phyloP scores from a whole-genome alignment of 345 rosid genomes.

The Cardamine chenopodiifolia region DNA sequence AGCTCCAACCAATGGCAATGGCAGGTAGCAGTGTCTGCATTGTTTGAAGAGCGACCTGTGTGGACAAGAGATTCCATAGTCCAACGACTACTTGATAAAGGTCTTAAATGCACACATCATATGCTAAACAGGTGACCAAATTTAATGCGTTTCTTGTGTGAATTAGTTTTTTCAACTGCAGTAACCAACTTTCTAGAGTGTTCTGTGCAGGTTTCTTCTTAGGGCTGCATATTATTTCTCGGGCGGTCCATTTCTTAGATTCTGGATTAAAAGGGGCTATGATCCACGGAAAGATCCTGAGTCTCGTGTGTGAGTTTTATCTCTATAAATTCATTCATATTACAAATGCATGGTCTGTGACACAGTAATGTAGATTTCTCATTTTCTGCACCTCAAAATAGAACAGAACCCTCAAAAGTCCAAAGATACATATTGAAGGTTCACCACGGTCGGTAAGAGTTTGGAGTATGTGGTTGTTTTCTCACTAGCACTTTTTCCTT shows the following conservation, averaged over 20 bases:
- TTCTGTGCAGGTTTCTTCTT: conserved; percentile 68
- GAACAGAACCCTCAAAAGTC: not conserved
- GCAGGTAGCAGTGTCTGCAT: conserved; percentile 73
- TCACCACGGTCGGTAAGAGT: not conserved
- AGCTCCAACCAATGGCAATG: conserved; percentile 70
- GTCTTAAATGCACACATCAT: conserved; percentile 57
- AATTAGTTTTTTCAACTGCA: not conserved
- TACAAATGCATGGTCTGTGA: conserved; percentile 13
- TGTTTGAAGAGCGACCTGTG: conserved; percentile 86
- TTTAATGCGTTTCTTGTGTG: not conserved
- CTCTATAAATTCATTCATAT: conserved; percentile 5
- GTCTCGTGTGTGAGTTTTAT: conserved; percentile 77
- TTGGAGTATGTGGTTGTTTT: not conserved
- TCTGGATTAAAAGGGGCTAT: conserved; percentile 96
- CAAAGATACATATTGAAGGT: not conserved
- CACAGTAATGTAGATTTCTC: conserved; percentile 3
- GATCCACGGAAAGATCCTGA: conserved; percentile 98
- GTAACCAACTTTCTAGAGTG: conserved; percentile 9
- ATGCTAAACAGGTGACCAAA: conserved; percentile 68
- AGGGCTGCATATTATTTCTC: conserved; percentile 90
- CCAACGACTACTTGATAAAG: conserved; percentile 68
- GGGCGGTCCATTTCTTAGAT: conserved; percentile 82
- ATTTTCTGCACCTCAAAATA: not conserved
- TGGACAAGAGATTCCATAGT: conserved; percentile 81
- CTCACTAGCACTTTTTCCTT: not conserved